Base-by-base conservation (phyloP, 495 filamentous ascomycete species). In the Penicillium taxi region DNA sequence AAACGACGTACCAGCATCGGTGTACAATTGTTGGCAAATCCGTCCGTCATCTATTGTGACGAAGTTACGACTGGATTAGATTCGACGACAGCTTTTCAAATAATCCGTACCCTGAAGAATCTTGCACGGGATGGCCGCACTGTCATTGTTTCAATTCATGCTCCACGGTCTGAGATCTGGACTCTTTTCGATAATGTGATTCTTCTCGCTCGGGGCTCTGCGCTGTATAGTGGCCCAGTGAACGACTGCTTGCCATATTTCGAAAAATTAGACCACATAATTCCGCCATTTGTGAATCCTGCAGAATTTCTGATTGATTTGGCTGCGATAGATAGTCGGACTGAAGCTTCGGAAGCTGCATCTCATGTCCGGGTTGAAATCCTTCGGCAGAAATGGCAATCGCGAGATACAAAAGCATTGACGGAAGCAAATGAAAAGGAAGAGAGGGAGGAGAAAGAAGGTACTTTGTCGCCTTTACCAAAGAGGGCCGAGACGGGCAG, bases 61-160 rank as follows among this genome's bases (percentile, higher is more conserved):
- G 82, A 87, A 45, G 81, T 82, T 1, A 87, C 82, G 0, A 85
- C 82, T 0, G 82, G 81, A 0, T 61, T 86, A 8, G 82, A 86
- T 59, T 78, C 82, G 6, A 81, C 80, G 9, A 82, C 75, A 43
- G 82, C 82, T n/a, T 86, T 73, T 43, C 80, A 85, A 41, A 67
- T 87, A 4, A 68, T 85, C 1, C 60, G 72, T 21, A 85, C 81
- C 1, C 51, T 87, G 14, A 85, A 85, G 50, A 52, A 56, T 22
- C 62, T 86, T 0, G 78, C 80, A 4, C 56, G 56, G 25, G 80
- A 78, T 47, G 82, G 82, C 5, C 63, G 82, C 21, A 86, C 81
- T 0, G 69, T 87, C 19, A 67, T 86, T 13, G 77, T 77, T 8
- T 83, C 82, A 0, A 80, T 86, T 26, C 82, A 86, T 57, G 75